A percentile compares a stretch with the other conserved stretches of the same genome.
phyloP scores from a whole-genome alignment of 371 early-diverging fungal genomes.

The Catenaria anguillulae region DNA sequence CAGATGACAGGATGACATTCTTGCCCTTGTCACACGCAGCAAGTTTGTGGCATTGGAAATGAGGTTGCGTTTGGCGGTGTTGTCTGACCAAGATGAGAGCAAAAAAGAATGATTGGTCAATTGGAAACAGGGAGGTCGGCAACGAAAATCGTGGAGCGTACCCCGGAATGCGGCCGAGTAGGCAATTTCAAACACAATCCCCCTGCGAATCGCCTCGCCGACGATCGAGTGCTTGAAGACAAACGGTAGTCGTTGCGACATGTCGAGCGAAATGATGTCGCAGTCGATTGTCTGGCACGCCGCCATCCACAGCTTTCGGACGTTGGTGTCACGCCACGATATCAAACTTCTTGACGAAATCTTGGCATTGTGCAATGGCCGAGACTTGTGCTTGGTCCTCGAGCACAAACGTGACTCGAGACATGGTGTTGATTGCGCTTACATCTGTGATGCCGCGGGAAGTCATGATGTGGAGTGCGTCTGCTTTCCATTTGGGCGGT shows the following conservation, averaged over 20 bases:
- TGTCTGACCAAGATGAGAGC: conserved; percentile 20
- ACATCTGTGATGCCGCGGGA: conserved; percentile 10
- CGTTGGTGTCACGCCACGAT: conserved; percentile 62
- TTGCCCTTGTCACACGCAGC: conserved; percentile 72
- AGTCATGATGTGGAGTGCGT: conserved; percentile 1
- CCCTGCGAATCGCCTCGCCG: conserved; percentile 54
- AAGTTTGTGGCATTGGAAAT: conserved; percentile 59
- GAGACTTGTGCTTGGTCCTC: conserved; percentile 26
- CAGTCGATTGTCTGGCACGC: conserved; percentile 63
- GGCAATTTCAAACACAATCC: conserved; percentile 74
- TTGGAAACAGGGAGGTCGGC: no score
- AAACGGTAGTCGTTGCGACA: conserved; percentile 53
- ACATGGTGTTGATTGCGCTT: conserved; percentile 32
- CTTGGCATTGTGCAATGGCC: conserved; percentile 2
- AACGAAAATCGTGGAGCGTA: conserved; percentile 12
- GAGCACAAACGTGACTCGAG: conserved; percentile 41
- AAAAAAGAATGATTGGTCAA: no score
- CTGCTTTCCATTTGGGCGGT: conserved; percentile 9
- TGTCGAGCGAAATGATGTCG: conserved; percentile 79
- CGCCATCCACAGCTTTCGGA: conserved; percentile 57
- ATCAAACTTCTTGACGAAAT: conserved; percentile 42
- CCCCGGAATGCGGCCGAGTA: conserved; percentile 58
- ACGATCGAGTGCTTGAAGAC: conserved; percentile 50
- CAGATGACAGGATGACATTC: conserved; percentile 71
- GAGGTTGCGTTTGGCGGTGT: conserved; percentile 38